Base-by-base conservation (phyloP, 371 early-diverging fungal species). In the Chytridium lagenaria region DNA sequence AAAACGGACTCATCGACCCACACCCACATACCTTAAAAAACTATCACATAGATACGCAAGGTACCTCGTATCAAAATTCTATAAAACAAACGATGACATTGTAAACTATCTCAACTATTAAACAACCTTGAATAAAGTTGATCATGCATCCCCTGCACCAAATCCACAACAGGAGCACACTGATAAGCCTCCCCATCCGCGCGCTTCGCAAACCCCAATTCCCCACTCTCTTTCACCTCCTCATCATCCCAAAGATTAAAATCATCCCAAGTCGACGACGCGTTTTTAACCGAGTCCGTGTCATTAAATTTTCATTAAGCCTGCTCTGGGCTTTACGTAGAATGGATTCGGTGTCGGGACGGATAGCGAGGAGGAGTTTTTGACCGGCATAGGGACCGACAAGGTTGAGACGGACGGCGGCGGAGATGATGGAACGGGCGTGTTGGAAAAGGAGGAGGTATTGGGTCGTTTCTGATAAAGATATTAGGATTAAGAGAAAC, bases 341-440 rank as follows among this genome's bases (percentile, higher is more conserved):
- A 57, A 23, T 37, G n/a, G 59, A 22, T 0, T 90, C 89, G 50
- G 90, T 87, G 22, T 85, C 77, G n/a, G 74, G 71, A 59, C 88
- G 85, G 2, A 90, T 82, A 26, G 86, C 80, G 37, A 91, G 80
- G 73, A 94, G 80, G 39, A 92, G 77, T 37, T 86, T 83, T 75
- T 96, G 97, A 5, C 92, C 93, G 70, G 91, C 89, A 75, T 94
- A 93, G 12, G 97, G 97, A 0, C 97, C 97, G 49, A 93, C 83
- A 2, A 94, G 81, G 68, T 94, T 94, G 30, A 95, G 85, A n/a
- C 97, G 87, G 19, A 96, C 93, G 0, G 94, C 95, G 0, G 95
- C 92, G 7, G 95, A 95, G 66, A 95, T 85, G 10, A 94, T 80
- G 1, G 93, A 88, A 1, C 95, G 89, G 15, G 91, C 89, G 81